Percentiles rank a stretch among this genome's conserved stretches.
phyloP scores from a whole-genome alignment of 2,329 filamentous ascomycete species.

The Mycosphaerella sp. region DNA sequence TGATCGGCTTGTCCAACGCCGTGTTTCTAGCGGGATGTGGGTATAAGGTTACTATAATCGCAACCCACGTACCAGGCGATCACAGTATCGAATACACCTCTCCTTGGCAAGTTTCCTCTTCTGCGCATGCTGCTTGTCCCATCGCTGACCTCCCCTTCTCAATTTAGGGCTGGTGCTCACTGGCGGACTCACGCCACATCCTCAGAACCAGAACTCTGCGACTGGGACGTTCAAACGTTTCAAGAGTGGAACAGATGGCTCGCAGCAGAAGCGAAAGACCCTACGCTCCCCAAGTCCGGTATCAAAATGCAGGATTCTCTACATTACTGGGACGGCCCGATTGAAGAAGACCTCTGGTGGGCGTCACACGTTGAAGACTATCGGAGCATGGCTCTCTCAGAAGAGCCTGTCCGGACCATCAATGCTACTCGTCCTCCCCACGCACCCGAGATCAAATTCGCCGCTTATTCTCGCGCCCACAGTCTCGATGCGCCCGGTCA shows the following conservation, averaged over 20 bases:
- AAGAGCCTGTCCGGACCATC: slow-evolving; percentile 19
- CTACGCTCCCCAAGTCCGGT: slow-evolving; percentile 18
- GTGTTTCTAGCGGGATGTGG: slow-evolving; percentile 38
- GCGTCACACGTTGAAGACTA: slow-evolving; percentile 34
- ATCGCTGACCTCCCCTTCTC: not conserved
- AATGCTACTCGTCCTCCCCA: slow-evolving; percentile 21
- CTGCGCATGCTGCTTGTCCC: not conserved
- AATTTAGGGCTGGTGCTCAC: slow-evolving; percentile 42
- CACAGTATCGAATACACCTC: slow-evolving; percentile 40
- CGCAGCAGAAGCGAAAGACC: slow-evolving; percentile 28
- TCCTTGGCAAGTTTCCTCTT: slow-evolving; percentile 31
- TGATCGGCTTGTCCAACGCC: slow-evolving; percentile 44
- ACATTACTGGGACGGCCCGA: slow-evolving; percentile 28
- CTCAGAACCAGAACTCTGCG: slow-evolving; percentile 31
- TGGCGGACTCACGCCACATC: slow-evolving; percentile 41
- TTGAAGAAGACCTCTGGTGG: slow-evolving; percentile 36
- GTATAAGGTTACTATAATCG: slow-evolving; percentile 40
- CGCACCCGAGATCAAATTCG: slow-evolving; percentile 24
- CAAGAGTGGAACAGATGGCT: slow-evolving; percentile 36
- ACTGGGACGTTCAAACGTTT: slow-evolving; percentile 43
- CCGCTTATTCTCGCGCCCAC: slow-evolving; percentile 32
- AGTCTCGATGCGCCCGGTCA: slow-evolving; percentile 37
- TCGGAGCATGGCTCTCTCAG: slow-evolving; percentile 16
- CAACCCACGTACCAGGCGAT: slow-evolving; percentile 40
- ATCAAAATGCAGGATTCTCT: slow-evolving; percentile 27